Percentiles rank a stretch among this genome's conserved stretches.
Conservation (phyloP, 345 rosid species). For the Acer saccharum region DNA sequence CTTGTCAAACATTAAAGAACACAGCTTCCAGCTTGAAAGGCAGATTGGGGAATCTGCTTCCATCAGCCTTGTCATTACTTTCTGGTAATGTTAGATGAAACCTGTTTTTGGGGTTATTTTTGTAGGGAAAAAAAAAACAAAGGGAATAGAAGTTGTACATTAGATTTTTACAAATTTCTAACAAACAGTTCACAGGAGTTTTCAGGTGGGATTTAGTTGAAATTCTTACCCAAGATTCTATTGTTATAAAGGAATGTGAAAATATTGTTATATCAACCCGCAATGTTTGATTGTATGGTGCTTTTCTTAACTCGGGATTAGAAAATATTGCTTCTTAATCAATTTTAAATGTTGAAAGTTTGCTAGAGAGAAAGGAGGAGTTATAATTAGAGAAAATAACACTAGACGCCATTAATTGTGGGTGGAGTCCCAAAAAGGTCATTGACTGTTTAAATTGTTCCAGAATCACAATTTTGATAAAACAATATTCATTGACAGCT, state of each 20-base stretch:
- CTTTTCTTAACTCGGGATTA: too few species aligned
- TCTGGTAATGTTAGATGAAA: conserved; percentile 14
- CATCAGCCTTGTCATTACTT: conserved; percentile 52
- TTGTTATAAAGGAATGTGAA: background rate
- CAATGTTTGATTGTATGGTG: too few species aligned
- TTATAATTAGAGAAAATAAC: too few species aligned
- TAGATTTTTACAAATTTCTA: background rate
- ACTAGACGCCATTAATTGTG: too few species aligned
- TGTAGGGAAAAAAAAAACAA: background rate
- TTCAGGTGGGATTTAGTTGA: too few species aligned
- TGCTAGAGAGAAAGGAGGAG: too few species aligned
- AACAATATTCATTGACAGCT: too few species aligned
- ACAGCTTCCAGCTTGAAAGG: conserved; percentile 44
- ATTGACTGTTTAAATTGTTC: too few species aligned
- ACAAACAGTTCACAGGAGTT: background rate
- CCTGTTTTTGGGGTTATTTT: background rate
- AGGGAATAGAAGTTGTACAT: background rate
- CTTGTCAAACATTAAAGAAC: conserved; percentile 41
- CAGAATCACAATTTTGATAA: too few species aligned
- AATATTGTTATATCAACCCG: background rate
- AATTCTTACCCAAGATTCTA: background rate
- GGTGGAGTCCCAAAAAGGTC: too few species aligned
- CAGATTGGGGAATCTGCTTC: conserved; percentile 48
- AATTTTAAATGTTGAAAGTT: too few species aligned
- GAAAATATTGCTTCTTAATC: too few species aligned